Conservation (phyloP, 345 rosid species). For the Hibiscus mutabilis region DNA sequence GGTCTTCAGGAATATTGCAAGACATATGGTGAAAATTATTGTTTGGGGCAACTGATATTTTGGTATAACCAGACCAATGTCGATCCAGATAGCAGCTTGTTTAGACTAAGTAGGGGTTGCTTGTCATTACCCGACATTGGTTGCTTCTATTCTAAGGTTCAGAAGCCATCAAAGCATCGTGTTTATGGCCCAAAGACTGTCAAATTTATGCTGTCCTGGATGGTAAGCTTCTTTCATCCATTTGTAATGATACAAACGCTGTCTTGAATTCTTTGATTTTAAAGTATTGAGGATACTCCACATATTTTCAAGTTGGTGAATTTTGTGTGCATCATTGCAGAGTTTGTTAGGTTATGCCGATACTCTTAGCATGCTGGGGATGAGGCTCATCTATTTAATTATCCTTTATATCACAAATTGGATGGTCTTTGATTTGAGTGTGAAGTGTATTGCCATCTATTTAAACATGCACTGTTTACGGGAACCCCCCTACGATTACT, state of each 20-base stretch:
- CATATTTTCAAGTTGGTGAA: background rate
- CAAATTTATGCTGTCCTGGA: constrained; percentile 65
- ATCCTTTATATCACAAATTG: background rate
- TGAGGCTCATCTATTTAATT: too few species aligned
- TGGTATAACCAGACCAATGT: constrained; percentile 88
- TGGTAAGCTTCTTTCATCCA: constrained; percentile 45
- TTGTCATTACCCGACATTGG: constrained; percentile 78
- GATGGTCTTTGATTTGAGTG: too few species aligned
- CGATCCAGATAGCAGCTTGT: constrained; percentile 73
- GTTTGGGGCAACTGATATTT: constrained; percentile 90
- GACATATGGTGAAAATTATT: constrained; percentile 88
- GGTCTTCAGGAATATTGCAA: constrained; percentile 70
- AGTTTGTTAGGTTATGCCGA: too few species aligned
- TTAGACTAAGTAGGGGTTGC: constrained; percentile 75
- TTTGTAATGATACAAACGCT: background rate
- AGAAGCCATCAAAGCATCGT: constrained; percentile 73
- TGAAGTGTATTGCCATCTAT: background rate
- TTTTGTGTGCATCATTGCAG: too few species aligned
- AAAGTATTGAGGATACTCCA: background rate
- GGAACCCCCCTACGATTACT: background rate
- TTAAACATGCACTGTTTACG: background rate
- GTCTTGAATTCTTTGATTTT: background rate
- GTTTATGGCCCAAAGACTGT: constrained; percentile 75
- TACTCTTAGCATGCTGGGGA: too few species aligned
- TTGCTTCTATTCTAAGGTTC: constrained; percentile 83